These are phyloP conservation scores for Stagonosporopsis cucurbitacearum DNA, from an alignment of 2,329 filamentous ascomycete species.

Conservation along the genomic window DNA sequence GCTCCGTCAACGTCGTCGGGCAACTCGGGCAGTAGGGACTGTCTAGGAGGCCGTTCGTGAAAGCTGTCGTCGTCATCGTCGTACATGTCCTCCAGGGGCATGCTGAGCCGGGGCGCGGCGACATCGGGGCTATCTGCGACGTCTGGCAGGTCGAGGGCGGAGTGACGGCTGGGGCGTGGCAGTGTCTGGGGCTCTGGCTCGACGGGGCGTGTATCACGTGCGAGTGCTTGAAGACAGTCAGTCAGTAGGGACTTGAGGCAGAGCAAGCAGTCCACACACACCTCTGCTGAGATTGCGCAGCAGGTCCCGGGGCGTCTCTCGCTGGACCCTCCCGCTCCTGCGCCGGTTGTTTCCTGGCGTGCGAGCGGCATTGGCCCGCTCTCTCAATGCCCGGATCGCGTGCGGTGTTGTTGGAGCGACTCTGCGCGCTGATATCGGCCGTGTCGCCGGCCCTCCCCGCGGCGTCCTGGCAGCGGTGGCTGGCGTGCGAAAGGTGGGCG, in stretches of 20 bases:
- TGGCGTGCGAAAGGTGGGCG: constrained; percentile 44
- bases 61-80: constrained; percentile 52
- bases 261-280: constrained; percentile 28
- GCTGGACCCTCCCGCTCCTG: constrained; percentile 56
- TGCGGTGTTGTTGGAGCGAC: constrained; percentile 61
- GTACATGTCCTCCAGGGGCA: constrained; percentile 52
- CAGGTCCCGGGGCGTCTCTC: constrained; percentile 63
- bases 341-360: constrained; percentile 59
- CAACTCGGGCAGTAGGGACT: constrained; percentile 45
- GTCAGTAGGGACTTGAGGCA: constrained; percentile 9
- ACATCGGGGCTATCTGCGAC: constrained; percentile 57
- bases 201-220: constrained; percentile 55
- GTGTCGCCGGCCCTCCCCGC: constrained; percentile 40
- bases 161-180: constrained; percentile 35
- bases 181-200: constrained; percentile 55
- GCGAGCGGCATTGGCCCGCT: constrained; percentile 57
- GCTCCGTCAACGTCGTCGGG: constrained; percentile 48
- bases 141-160: constrained; percentile 51
- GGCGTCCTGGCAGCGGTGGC: constrained; percentile 44
- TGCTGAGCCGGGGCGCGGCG: constrained; percentile 49
- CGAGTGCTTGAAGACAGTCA: constrained; percentile 54
- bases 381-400: constrained; percentile 61
- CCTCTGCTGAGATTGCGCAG: constrained; percentile 60
- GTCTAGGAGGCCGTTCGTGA: constrained; percentile 48
- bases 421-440: constrained; percentile 43